phyloP scores from a whole-genome alignment of 108 stramenopile genomes.

The Chaetoceros muelleri region DNA sequence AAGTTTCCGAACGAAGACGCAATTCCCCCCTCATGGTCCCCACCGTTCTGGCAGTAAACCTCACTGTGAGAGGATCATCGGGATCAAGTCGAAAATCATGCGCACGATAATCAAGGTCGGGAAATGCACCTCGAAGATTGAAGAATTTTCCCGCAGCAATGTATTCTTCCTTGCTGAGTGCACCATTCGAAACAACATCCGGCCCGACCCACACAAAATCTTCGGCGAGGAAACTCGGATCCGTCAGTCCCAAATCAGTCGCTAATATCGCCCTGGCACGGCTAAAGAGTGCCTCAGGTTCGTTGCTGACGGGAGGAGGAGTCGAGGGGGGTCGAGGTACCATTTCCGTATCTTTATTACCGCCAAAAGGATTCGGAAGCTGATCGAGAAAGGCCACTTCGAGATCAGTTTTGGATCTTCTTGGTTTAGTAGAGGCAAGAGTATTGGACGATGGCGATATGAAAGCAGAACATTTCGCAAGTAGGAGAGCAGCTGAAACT shows the following conservation, averaged over 20 bases:
- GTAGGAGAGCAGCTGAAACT: background rate
- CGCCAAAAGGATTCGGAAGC: background rate
- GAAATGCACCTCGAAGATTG: conserved; percentile 32
- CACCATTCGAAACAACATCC: conserved; percentile 19
- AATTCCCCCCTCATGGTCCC: conserved; percentile 37
- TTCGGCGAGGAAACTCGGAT: conserved; percentile 9
- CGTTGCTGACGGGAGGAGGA: background rate
- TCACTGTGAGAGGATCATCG: conserved; percentile 22
- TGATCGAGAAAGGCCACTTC: background rate
- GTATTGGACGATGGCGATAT: no score
- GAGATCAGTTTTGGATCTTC: no score
- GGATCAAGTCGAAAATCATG: conserved; percentile 45
- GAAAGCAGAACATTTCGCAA: background rate
- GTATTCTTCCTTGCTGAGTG: conserved; percentile 33
- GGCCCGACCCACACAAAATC: conserved; percentile 31
- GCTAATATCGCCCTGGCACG: conserved; percentile 8
- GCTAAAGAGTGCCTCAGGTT: conserved; percentile 5
- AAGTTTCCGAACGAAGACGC: conserved; percentile 17
- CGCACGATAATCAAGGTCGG: conserved; percentile 41
- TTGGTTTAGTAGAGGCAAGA: no score
- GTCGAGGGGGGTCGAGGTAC: background rate
- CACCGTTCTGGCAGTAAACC: conserved; percentile 27
- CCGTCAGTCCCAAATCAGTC: conserved; percentile 14
- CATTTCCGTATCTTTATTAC: background rate
- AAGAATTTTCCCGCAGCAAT: conserved; percentile 43